Percentiles rank a stretch among this genome's conserved stretches.
Conservation (phyloP, 2,329 filamentous ascomycete species). For the Furcasterigmium furcatum region DNA sequence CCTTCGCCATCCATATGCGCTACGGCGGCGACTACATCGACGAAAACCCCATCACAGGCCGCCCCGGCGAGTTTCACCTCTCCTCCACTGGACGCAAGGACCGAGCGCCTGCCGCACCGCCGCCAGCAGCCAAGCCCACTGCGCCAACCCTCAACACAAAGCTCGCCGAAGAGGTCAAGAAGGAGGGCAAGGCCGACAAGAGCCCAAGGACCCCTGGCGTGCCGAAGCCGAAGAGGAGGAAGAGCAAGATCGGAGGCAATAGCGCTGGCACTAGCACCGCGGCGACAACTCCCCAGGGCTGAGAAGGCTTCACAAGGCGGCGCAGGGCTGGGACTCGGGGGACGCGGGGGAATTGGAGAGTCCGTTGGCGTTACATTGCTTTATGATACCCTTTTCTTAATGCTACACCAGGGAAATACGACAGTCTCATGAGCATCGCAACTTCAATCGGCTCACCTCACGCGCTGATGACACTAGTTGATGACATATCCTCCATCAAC, state of each 20-base stretch:
- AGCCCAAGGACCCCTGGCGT: constrained; percentile 35
- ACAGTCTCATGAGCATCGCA: not conserved
- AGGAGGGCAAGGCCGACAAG: constrained; percentile 43
- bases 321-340: no score
- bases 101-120: constrained; percentile 16
- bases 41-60: constrained; percentile 65
- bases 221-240: constrained; percentile 42
- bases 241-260: constrained; percentile 37
- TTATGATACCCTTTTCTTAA: not conserved
- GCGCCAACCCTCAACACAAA: constrained; percentile 32
- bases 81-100: constrained; percentile 56
- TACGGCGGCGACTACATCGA: constrained; percentile 65
- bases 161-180: constrained; percentile 33
- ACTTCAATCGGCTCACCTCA: not conserved
- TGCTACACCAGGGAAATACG: not conserved
- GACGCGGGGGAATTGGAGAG: no score
- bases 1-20: constrained; percentile 53
- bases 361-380: not conserved
- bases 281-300: not conserved
- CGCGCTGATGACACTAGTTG: constrained; percentile 7
- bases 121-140: constrained; percentile 3
- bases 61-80: constrained; percentile 63
- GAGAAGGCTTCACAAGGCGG: no score
- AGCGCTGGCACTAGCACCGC: constrained; percentile 1
- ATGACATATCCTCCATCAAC: constrained; percentile 39